Evolutionary conservation across 495 filamentous ascomycete genomes (phyloP).

Genomic region (Astrocystis sublimbata): DNA sequence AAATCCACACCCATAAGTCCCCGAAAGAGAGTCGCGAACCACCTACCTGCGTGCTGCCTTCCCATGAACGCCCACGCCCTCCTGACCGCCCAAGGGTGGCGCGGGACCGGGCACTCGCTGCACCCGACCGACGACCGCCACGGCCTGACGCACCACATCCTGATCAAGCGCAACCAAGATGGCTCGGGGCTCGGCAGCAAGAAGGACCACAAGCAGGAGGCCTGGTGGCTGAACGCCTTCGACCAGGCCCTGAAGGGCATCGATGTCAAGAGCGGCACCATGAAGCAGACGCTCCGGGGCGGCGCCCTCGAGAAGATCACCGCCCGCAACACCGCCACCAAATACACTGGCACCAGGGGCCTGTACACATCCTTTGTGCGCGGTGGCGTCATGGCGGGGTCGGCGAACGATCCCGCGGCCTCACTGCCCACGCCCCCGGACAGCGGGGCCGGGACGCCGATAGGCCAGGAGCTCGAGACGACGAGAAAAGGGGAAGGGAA

Average conservation of each 20-base stretch:
- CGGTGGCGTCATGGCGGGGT: slow-evolving; percentile 72
- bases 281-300: slow-evolving; percentile 51
- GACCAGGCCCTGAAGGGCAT: slow-evolving; percentile 74
- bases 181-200: slow-evolving; percentile 71
- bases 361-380: slow-evolving; percentile 81
- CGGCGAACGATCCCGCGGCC: slow-evolving; percentile 42
- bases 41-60: no score
- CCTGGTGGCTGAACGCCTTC: slow-evolving; percentile 83
- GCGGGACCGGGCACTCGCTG: slow-evolving; percentile 71
- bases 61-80: slow-evolving; percentile 68
- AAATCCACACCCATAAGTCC: neutral
- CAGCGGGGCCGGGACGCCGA: slow-evolving; percentile 35
- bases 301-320: slow-evolving; percentile 55
- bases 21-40: neutral
- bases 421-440: slow-evolving; percentile 26
- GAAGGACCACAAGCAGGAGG: slow-evolving; percentile 60
- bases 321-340: slow-evolving; percentile 41
- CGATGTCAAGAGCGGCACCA: slow-evolving; percentile 53
- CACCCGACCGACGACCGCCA: slow-evolving; percentile 64
- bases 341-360: slow-evolving; percentile 54
- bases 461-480: slow-evolving; percentile 33
- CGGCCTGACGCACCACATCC: slow-evolving; percentile 67
- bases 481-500: slow-evolving; percentile 33
- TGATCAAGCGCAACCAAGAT: slow-evolving; percentile 67
- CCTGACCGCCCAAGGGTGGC: slow-evolving; percentile 77